A percentile compares a stretch with the other conserved stretches of the same genome.
These are phyloP conservation scores for Cryptosporidium ryanae DNA, from an alignment of 169 alveolate genomes.

Conservation along the genomic window DNA sequence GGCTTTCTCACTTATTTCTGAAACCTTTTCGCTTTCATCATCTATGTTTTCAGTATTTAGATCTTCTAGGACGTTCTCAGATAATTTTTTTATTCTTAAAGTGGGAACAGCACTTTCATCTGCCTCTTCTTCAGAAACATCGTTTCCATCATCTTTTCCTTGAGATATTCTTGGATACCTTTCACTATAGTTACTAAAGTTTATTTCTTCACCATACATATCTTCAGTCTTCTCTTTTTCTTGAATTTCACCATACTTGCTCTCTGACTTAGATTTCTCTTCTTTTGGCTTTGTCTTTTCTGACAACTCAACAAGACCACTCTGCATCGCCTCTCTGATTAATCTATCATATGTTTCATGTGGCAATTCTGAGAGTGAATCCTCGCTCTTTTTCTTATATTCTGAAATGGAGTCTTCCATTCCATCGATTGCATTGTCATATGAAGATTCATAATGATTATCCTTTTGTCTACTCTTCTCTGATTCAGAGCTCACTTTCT, in stretches of 20 bases:
- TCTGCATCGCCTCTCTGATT: not conserved
- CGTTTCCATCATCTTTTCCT: not conserved
- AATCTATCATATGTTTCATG: conserved; percentile 40
- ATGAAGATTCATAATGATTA: conserved; percentile 36
- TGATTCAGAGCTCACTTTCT: too few species aligned
- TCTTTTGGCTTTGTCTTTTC: not conserved
- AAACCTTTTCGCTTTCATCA: not conserved
- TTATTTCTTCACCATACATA: not conserved
- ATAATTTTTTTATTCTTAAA: conserved; percentile 4
- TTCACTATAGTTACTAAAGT: not conserved
- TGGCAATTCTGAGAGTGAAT: conserved; percentile 9
- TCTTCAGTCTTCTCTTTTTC: not conserved
- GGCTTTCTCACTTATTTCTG: too few species aligned
- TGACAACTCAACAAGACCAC: not conserved
- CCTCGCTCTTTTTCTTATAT: conserved; percentile 8
- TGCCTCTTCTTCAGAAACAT: not conserved
- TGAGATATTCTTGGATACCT: not conserved
- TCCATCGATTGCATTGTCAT: conserved; percentile 23
- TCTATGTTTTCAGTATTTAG: not conserved
- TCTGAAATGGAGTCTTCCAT: conserved; percentile 31
- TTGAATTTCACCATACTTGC: not conserved
- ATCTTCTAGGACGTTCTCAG: not conserved
- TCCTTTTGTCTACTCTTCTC: not conserved
- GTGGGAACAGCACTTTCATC: not conserved
- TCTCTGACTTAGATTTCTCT: not conserved